A percentile compares a stretch with the other conserved stretches of the same genome.
Evolutionary conservation across 768 basidiomycete species (phyloP).

Genomic region (Asterophora lycoperdoides): DNA sequence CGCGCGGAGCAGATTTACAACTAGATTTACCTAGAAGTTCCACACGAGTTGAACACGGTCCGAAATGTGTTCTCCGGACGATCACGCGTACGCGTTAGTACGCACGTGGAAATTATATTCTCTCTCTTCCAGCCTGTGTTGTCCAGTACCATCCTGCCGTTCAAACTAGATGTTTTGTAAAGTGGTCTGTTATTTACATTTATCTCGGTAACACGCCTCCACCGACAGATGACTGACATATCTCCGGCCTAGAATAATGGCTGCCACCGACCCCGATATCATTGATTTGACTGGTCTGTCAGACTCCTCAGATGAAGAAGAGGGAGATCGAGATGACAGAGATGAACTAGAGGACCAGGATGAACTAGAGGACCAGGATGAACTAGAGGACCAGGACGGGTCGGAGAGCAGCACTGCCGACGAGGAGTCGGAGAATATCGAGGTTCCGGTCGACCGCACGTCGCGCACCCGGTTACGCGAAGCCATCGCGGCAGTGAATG

Average conservation of each 20-base stretch:
- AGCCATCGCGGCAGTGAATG: slow-evolving; percentile 40
- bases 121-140: no score
- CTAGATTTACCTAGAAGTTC: no score
- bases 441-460: slow-evolving; percentile 32
- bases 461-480: slow-evolving; percentile 39
- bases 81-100: no score
- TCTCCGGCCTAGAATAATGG: slow-evolving; percentile 23
- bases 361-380: slow-evolving; percentile 18
- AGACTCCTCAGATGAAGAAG: slow-evolving; percentile 29
- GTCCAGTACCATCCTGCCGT: no score
- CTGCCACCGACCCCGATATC: slow-evolving; percentile 28
- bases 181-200: slow-evolving; percentile 5
- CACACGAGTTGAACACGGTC: no score
- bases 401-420: slow-evolving; percentile 12
- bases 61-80: no score
- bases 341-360: no score
- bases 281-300: slow-evolving; percentile 43
- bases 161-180: slow-evolving; percentile 4
- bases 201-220: background rate
- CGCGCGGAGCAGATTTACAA: no score
- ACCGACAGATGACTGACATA: slow-evolving; percentile 5
- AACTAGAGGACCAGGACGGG: slow-evolving; percentile 27
- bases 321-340: slow-evolving; percentile 10
- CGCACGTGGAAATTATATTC: no score
- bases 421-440: slow-evolving; percentile 12